Evolutionary conservation across 305 asterid genomes (phyloP), one percentile per base, ranked within the genome.

Genomic region (Fraxinus albicans): DNA sequence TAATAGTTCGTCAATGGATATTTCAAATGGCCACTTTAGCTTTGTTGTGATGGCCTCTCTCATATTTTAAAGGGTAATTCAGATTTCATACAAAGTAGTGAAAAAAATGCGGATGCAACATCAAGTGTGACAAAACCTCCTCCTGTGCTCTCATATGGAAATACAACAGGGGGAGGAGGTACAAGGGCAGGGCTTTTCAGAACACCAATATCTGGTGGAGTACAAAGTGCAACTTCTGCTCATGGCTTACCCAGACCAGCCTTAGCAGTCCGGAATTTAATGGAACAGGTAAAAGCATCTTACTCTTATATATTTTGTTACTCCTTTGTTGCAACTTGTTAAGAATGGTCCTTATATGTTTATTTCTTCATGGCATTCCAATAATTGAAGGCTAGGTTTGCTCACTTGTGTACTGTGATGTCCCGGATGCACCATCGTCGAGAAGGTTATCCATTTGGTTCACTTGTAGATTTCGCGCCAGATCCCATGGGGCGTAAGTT

Each of bases 201-300:
- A 83, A 94, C 98, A 5, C 99, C 99, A 73, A 96, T 96, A 87
- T 95, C 99, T 47, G 98, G 99, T 63, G 99, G 98, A 53, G 98
- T 96, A 60, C 99, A 96, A 87, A 95, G 98, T 91, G 98, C 98
- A 81, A 96, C 99, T 84, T 91, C 97, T 79, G 98, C 97, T 79
- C 98, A 96, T 76, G 99, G 97, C 80, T 90, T 94, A 80, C 99
- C 98, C 3, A 92, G 93, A 85, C 98, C 99, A 78, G 96, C 98
- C 81, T 91, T 95, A 84, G 99, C 99, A 12, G 99, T 96, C 79
- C 92, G 98, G 63, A 96, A 96, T 89, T 89, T 96, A 81, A 95
- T 96, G 99, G 99, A 96, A 86, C 99, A 96, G 97, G 99, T 92
- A 86, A 75, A 74, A 76, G 73, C 4, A 72, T 74, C 40, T 74